Base-by-base conservation (phyloP, 306 rosid genomes). In the Astragalus glycyphyllos region DNA sequence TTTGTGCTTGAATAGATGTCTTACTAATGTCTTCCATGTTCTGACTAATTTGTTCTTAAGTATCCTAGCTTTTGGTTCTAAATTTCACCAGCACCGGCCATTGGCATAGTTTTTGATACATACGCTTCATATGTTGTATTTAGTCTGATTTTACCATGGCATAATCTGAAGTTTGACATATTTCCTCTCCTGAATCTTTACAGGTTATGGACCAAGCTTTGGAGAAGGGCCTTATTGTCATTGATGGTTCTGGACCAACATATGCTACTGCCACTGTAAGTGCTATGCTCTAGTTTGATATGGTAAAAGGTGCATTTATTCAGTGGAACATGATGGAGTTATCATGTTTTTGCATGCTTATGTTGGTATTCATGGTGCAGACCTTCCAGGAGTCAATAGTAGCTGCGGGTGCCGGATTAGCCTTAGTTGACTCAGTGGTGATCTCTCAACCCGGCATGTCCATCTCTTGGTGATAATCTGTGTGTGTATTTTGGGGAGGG, bases 401-500 rank as follows among this genome's bases (percentile, higher is more conserved):
- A 73, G 97, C 97, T 76, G 94, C 93, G 46, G 96, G 94, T 74
- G 96, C 97, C 64, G 96, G 98, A 82, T 78, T 89, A 73, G 77
- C 95, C 79, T 77, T 94, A 65, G 81, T 94, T 75, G 97, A 94
- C 64, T 87, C 97, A 69, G 96, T 90, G 98, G 98, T 93, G 87
- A 90, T 75, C 83, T 87, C 89, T 84, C 76, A 50, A 83, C 85
- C 83, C 80, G 66, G 76, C 85, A 77, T 73, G 76, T 77, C 82
- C 59, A 79, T 83, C 77, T 78, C 78, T 84, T 82, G 60, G 61
- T 86, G 71, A 75, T 80, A 65, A 68, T 80, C 65, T 70, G 68
- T 75, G 51, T 76, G 42, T 56, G 56, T 78, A 71, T 75, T 65
- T 77, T 58, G 65, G 81, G 81, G 75, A 51, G 77, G 76, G 81